These are phyloP conservation scores for Paraphaeosphaeria sporulosa DNA, from an alignment of 2,329 filamentous ascomycete species.

Conservation along the genomic window DNA sequence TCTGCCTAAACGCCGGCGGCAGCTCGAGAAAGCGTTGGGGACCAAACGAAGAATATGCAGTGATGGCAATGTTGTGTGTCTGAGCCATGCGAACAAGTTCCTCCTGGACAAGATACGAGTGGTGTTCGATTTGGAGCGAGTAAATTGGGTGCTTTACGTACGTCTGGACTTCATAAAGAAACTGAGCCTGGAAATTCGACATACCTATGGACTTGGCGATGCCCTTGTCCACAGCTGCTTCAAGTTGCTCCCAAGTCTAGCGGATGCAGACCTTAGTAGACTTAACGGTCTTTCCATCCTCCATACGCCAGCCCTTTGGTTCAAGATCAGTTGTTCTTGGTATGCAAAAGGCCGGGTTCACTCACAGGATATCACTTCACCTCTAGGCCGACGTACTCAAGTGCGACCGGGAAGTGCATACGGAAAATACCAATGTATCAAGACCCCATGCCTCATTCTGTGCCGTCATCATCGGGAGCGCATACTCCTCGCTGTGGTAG, in stretches of 20 bases:
- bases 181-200: conserved; percentile 33
- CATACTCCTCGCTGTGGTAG: conserved; percentile 77
- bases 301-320: conserved; percentile 57
- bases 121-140: conserved; percentile 30
- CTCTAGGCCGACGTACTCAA: conserved; percentile 81
- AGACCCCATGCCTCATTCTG: conserved; percentile 81
- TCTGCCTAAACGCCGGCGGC: conserved; percentile 68
- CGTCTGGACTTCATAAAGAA: conserved; percentile 61
- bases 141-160: conserved; percentile 42
- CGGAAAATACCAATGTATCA: conserved; percentile 85
- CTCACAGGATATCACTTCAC: conserved; percentile 29
- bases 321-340: background rate
- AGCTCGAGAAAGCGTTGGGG: conserved; percentile 77
- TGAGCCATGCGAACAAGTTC: conserved; percentile 27
- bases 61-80: conserved; percentile 26
- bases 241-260: conserved; percentile 43
- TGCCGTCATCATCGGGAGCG: conserved; percentile 75
- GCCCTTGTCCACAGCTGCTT: conserved; percentile 22
- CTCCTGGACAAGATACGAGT: conserved; percentile 27
- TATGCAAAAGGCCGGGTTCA: background rate
- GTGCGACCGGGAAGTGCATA: conserved; percentile 84
- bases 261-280: conserved; percentile 41
- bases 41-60: conserved; percentile 31
- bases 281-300: conserved; percentile 49
- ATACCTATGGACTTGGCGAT: conserved; percentile 64